Conservation (phyloP, 1,284 basidiomycete genomes). For the Microbotryum saponariae region DNA sequence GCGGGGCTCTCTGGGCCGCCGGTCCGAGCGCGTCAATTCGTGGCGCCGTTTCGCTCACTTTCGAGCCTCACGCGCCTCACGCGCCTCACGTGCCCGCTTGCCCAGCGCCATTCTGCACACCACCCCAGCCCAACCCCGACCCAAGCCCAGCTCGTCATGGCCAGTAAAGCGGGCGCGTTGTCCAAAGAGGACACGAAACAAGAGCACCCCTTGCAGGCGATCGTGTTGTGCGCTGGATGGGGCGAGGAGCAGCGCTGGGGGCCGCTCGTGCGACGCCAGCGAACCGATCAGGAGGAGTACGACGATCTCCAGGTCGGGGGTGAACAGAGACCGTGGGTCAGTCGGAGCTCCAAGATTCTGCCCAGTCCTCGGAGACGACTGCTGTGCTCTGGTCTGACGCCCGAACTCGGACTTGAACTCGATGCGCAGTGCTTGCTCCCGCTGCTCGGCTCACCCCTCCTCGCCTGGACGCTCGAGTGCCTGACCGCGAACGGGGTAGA, state of each 20-base stretch:
- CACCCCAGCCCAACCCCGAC: background rate
- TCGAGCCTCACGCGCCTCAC: no score
- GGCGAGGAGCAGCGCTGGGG: conserved; percentile 33
- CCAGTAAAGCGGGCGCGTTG: conserved; percentile 8
- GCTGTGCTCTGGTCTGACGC: no score
- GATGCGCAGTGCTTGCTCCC: conserved; percentile 72
- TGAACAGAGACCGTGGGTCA: conserved; percentile 33
- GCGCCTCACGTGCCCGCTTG: no score
- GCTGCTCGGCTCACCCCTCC: conserved; percentile 82
- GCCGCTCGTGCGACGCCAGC: conserved; percentile 28
- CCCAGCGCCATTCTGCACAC: no score
- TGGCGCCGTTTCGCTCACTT: no score
- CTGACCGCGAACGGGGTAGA: conserved; percentile 85
- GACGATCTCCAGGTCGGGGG: conserved; percentile 18
- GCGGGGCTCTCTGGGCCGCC: no score
- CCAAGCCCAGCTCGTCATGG: conserved; percentile 2
- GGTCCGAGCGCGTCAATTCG: no score
- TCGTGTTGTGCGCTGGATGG: conserved; percentile 34
- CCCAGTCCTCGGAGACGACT: background rate
- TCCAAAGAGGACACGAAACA: conserved; percentile 32
- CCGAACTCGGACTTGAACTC: background rate
- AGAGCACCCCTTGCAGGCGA: conserved; percentile 33
- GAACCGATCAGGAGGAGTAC: conserved; percentile 27
- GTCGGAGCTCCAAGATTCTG: conserved; percentile 1
- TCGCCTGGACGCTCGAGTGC: conserved; percentile 94